phyloP scores from a whole-genome alignment of 257 asterid species.

The Solanum habrochaites region DNA sequence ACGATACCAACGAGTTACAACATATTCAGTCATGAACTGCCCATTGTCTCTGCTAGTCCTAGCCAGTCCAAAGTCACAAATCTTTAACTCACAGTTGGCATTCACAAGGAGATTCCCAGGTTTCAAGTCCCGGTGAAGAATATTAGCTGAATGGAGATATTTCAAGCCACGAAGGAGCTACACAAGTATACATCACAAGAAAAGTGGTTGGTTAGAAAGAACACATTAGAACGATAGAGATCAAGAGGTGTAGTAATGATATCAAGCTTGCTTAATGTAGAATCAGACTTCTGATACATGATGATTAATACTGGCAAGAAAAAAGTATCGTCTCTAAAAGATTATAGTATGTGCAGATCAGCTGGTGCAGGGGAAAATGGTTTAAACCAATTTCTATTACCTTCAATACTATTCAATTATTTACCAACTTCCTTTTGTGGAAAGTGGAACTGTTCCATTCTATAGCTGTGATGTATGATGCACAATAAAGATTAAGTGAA shows the following conservation, averaged over 20 bases:
- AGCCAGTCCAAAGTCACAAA: constrained; percentile 41
- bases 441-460: background rate
- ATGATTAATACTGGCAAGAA: background rate
- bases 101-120: constrained; percentile 38
- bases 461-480: background rate
- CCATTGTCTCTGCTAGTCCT: constrained; percentile 32
- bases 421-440: background rate
- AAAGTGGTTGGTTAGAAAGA: background rate
- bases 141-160: constrained; percentile 36
- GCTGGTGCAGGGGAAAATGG: background rate
- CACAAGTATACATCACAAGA: background rate
- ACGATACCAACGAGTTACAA: constrained; percentile 41
- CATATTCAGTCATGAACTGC: constrained; percentile 41
- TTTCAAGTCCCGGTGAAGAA: constrained; percentile 39
- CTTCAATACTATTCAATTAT: background rate
- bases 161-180: constrained; percentile 35
- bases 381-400: background rate
- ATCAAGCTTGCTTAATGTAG: background rate
- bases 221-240: background rate
- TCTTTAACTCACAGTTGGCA: constrained; percentile 32
- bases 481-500: background rate
- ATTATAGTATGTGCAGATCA: background rate
- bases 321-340: background rate
- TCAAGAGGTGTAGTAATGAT: background rate
- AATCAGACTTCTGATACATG: background rate